These are phyloP conservation scores for Phytopythium aichiense DNA, from an alignment of 352 stramenopile genomes.

Conservation along the genomic window DNA sequence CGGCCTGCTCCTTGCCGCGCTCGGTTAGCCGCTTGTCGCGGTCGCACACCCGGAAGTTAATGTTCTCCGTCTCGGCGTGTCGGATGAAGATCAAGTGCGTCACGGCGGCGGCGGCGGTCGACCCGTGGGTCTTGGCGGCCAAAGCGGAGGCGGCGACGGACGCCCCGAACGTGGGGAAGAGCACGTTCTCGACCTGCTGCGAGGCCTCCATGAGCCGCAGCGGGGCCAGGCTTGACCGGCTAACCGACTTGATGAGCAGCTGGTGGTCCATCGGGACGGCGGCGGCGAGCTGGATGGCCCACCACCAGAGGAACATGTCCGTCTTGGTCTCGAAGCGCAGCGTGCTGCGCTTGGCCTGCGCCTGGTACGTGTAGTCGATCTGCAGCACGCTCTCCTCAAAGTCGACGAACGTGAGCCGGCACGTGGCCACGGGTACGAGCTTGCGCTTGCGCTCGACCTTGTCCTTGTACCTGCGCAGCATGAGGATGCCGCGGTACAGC, in stretches of 20 bases:
- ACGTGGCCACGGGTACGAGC: slow-evolving; percentile 43
- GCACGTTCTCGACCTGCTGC: slow-evolving; percentile 51
- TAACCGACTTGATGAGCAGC: slow-evolving; percentile 45
- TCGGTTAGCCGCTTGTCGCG: slow-evolving; percentile 68
- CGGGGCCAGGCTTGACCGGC: slow-evolving; percentile 31
- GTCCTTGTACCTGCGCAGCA: slow-evolving; percentile 52
- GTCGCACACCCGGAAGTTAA: slow-evolving; percentile 76
- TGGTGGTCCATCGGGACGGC: slow-evolving; percentile 38
- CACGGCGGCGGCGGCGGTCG: slow-evolving; percentile 11
- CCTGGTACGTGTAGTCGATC: slow-evolving; percentile 58
- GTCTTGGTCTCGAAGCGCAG: slow-evolving; percentile 48
- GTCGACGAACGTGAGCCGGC: slow-evolving; percentile 45
- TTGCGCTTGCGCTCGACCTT: slow-evolving; percentile 53
- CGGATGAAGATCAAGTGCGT: slow-evolving; percentile 70
- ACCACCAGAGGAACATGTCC: slow-evolving; percentile 80
- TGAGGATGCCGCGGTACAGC: slow-evolving; percentile 62
- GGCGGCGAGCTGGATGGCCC: slow-evolving; percentile 58
- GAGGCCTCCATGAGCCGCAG: slow-evolving; percentile 51
- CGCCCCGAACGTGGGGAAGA: slow-evolving; percentile 45
- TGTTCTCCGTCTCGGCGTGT: slow-evolving; percentile 78
- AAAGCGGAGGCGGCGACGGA: not conserved
- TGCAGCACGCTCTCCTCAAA: slow-evolving; percentile 47
- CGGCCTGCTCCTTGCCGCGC: slow-evolving; percentile 50
- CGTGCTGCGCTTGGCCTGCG: slow-evolving; percentile 29
- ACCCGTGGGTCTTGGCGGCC: not conserved